Percentiles rank a stretch among this genome's conserved stretches.
These are phyloP conservation scores for Phyllostachys edulis DNA, from an alignment of 176 grass and related monocot species.

Conservation along the genomic window DNA sequence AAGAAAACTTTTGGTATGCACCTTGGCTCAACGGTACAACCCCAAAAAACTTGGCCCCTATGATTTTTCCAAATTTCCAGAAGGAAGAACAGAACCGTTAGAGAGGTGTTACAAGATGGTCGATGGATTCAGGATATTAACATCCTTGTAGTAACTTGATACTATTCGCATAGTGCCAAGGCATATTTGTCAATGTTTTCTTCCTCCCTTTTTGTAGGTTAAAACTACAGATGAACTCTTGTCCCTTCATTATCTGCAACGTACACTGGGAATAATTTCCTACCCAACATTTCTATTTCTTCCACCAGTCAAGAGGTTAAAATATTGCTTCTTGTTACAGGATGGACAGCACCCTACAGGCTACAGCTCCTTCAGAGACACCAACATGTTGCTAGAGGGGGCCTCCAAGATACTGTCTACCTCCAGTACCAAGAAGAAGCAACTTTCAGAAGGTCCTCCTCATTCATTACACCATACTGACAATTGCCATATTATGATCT, in stretches of 20 bases:
- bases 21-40: no score
- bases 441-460: neutral
- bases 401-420: neutral
- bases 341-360: neutral
- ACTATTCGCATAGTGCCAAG: neutral
- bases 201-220: neutral
- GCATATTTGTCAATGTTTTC: neutral
- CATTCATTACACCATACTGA: neutral
- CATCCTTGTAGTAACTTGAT: neutral
- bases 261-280: no score
- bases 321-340: slow-evolving; percentile 13
- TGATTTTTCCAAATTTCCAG: no score
- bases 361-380: neutral
- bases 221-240: neutral
- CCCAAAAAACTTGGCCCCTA: no score
- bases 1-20: no score
- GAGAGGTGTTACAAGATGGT: no score
- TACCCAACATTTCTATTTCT: no score
- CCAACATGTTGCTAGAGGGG: neutral
- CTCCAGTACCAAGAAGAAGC: neutral
- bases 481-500: neutral
- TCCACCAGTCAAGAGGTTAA: neutral
- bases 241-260: neutral
- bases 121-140: no score
- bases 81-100: no score